Evolutionary conservation across 371 early-diverging fungal species (phyloP).

Genomic region (Mucor irregularis): DNA sequence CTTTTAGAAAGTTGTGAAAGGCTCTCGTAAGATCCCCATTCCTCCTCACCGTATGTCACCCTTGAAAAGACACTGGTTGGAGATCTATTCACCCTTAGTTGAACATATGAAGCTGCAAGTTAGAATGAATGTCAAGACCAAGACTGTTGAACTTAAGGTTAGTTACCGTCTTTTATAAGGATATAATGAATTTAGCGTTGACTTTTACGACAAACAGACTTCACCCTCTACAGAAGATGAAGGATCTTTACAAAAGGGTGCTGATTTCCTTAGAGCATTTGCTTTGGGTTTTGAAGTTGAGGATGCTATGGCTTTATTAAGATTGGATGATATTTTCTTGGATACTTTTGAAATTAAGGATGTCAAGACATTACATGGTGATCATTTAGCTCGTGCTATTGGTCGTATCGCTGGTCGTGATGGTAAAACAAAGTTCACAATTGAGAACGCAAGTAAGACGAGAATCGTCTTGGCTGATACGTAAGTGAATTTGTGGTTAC

Average conservation of each 20-base stretch:
- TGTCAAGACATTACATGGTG: constrained; percentile 94
- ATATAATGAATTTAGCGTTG: no score
- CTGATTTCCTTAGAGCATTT: constrained; percentile 94
- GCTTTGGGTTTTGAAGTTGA: constrained; percentile 91
- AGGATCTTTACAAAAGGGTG: constrained; percentile 91
- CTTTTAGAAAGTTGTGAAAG: constrained; percentile 42
- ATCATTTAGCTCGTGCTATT: constrained; percentile 97
- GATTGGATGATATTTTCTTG: constrained; percentile 94
- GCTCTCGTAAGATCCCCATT: constrained; percentile 83
- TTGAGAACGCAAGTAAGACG: constrained; percentile 92
- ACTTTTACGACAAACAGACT: no score
- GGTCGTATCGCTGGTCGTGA: constrained; percentile 99
- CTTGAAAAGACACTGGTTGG: constrained; percentile 95
- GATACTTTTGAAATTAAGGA: constrained; percentile 99
- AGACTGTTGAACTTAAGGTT: constrained; percentile 90
- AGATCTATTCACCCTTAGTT: constrained; percentile 99
- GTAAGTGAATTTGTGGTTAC: constrained; percentile 40
- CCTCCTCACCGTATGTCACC: constrained; percentile 93
- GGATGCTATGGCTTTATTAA: constrained; percentile 93
- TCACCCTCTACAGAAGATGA: constrained; percentile 82
- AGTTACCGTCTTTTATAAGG: constrained; percentile 1
- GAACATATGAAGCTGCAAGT: constrained; percentile 97
- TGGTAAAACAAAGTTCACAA: constrained; percentile 97
- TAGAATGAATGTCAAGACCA: constrained; percentile 91
- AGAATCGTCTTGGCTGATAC: constrained; percentile 98